Conservation (phyloP, 208 protist genomes). For the Borovskyia barvae region DNA sequence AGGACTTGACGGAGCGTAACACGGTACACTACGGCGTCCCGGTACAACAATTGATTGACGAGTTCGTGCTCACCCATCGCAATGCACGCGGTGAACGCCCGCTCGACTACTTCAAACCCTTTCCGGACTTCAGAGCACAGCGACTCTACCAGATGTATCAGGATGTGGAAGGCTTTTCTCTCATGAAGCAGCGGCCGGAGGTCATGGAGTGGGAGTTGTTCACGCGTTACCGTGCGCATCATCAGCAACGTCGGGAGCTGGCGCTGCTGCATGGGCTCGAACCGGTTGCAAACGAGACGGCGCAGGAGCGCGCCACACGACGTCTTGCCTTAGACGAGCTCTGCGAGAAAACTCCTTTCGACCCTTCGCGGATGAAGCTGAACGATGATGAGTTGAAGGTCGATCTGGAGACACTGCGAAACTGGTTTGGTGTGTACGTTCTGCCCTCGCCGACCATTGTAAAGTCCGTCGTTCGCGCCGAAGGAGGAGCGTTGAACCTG, state of each 20-base stretch:
- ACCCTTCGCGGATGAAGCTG: constrained; percentile 27
- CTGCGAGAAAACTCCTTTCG: constrained; percentile 87
- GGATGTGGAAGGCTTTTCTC: constrained; percentile 86
- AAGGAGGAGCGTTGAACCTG: constrained; percentile 35
- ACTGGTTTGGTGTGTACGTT: constrained; percentile 87
- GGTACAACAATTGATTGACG: constrained; percentile 74
- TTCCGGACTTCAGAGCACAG: constrained; percentile 75
- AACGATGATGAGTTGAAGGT: constrained; percentile 74
- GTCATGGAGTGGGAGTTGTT: constrained; percentile 91
- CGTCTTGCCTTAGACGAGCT: constrained; percentile 64
- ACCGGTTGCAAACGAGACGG: constrained; percentile 84
- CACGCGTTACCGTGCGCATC: constrained; percentile 84
- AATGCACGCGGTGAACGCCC: constrained; percentile 83
- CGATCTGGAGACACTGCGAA: constrained; percentile 66
- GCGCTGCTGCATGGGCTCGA: constrained; percentile 83
- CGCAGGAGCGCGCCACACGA: constrained; percentile 68
- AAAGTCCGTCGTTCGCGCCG: constrained; percentile 42
- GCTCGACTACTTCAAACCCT: constrained; percentile 88
- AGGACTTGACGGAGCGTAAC: constrained; percentile 80
- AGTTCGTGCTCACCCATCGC: constrained; percentile 82
- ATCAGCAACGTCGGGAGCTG: constrained; percentile 81
- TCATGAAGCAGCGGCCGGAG: constrained; percentile 82
- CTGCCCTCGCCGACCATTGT: constrained; percentile 83
- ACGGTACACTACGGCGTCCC: constrained; percentile 77
- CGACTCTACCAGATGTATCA: constrained; percentile 77